Evolutionary conservation across 2,329 filamentous ascomycete species (phyloP).

Genomic region (Penicillium nordicum): DNA sequence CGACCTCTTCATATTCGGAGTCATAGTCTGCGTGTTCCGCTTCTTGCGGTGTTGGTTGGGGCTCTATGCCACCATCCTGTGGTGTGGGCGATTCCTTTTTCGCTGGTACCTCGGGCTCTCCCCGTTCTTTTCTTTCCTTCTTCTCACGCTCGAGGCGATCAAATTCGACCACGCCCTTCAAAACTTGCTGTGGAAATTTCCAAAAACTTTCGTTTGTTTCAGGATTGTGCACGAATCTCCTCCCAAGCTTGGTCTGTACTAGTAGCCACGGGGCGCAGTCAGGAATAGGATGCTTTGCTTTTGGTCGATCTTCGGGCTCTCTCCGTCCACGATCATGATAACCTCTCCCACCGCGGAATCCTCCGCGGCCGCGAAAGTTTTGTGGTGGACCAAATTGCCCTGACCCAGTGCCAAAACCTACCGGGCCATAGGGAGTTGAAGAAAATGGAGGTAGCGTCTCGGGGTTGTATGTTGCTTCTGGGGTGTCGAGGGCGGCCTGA

Average conservation of each 20-base stretch:
- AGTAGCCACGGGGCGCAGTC: slow-evolving; percentile 83
- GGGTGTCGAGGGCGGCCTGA: slow-evolving; percentile 44
- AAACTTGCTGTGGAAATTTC: slow-evolving; percentile 85
- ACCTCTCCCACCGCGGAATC: slow-evolving; percentile 50
- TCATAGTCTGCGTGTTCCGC: slow-evolving; percentile 51
- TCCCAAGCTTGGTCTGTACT: slow-evolving; percentile 85
- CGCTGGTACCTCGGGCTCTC: slow-evolving; percentile 22
- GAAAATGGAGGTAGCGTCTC: slow-evolving; percentile 37
- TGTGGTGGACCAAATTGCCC: slow-evolving; percentile 16
- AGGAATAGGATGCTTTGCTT: slow-evolving; percentile 73
- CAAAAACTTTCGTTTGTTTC: slow-evolving; percentile 87
- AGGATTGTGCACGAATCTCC: slow-evolving; percentile 86
- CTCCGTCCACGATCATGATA: slow-evolving; percentile 60
- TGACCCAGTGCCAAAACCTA: slow-evolving; percentile 16
- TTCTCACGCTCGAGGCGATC: slow-evolving; percentile 68
- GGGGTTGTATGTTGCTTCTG: slow-evolving; percentile 33
- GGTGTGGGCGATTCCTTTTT: slow-evolving; percentile 14
- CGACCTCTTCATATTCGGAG: slow-evolving; percentile 73
- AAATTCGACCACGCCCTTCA: slow-evolving; percentile 68
- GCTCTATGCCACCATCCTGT: slow-evolving; percentile 16
- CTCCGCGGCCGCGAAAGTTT: slow-evolving; percentile 46
- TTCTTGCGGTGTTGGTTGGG: slow-evolving; percentile 32
- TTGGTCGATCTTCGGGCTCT: slow-evolving; percentile 76
- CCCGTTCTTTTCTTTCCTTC: slow-evolving; percentile 53
- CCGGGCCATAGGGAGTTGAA: slow-evolving; percentile 35